Evolutionary conservation across 345 rosid genomes (phyloP).

Genomic region (Citrus sinensis): DVS_A1.0 CM039168.1:30050501-30051000

Average conservation of each 20-base stretch:
- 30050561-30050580: neutral
- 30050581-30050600: neutral
- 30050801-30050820: slow-evolving; percentile 94
- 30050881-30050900: neutral
- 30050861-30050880: neutral
- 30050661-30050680: slow-evolving; percentile 32
- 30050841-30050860: slow-evolving; percentile 44
- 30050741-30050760: slow-evolving; percentile 95
- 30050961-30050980: slow-evolving; percentile 86
- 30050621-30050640: slow-evolving; percentile 40
- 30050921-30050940: slow-evolving; percentile 78
- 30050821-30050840: slow-evolving; percentile 77
- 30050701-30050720: slow-evolving; percentile 59
- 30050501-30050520: slow-evolving; percentile 4
- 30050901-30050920: neutral
- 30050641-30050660: slow-evolving; percentile 35
- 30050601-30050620: slow-evolving; percentile 52
- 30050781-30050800: slow-evolving; percentile 84
- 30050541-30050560: slow-evolving; percentile 2
- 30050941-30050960: slow-evolving; percentile 87
- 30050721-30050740: slow-evolving; percentile 88
- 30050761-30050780: slow-evolving; percentile 87
- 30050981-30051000: slow-evolving; percentile 81
- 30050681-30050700: slow-evolving; percentile 24
- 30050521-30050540: slow-evolving; percentile 7